A percentile compares a stretch with the other conserved stretches of the same genome.
Conservation (phyloP, 371 early-diverging fungal species). For the Circinella umbellata region DNA sequence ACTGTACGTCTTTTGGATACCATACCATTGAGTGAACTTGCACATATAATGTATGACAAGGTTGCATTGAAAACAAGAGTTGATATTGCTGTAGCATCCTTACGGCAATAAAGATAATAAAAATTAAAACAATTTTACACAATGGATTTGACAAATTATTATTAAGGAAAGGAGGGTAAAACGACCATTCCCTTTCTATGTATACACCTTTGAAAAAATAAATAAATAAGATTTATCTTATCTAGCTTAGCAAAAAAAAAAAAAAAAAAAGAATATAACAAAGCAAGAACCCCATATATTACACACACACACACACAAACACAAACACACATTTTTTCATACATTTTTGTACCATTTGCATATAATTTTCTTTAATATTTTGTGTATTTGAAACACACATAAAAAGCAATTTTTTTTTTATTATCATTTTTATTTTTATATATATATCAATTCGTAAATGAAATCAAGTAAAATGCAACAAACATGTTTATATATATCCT, state of each 20-base stretch:
- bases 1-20: conserved; percentile 57
- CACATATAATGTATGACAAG: conserved; percentile 49
- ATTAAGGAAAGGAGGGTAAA: no score
- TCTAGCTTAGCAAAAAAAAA: no score
- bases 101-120: conserved; percentile 7
- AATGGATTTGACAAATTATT: no score
- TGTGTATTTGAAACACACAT: neutral
- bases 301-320: no score
- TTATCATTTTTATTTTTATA: no score
- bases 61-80: conserved; percentile 42
- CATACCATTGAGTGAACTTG: conserved; percentile 46
- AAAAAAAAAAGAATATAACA: neutral
- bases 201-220: no score
- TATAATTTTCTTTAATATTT: neutral
- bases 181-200: no score
- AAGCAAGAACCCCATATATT: no score
- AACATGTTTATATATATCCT: conserved; percentile 7
- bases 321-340: neutral
- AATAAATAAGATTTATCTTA: no score
- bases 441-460: no score
- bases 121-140: neutral
- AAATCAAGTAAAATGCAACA: neutral
- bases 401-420: no score
- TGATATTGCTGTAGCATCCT: conserved; percentile 26
- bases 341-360: conserved; percentile 5